A percentile compares a stretch with the other conserved stretches of the same genome.
phyloP scores from a whole-genome alignment of 306 rosid species.

The Leucaena leucocephala region DNA sequence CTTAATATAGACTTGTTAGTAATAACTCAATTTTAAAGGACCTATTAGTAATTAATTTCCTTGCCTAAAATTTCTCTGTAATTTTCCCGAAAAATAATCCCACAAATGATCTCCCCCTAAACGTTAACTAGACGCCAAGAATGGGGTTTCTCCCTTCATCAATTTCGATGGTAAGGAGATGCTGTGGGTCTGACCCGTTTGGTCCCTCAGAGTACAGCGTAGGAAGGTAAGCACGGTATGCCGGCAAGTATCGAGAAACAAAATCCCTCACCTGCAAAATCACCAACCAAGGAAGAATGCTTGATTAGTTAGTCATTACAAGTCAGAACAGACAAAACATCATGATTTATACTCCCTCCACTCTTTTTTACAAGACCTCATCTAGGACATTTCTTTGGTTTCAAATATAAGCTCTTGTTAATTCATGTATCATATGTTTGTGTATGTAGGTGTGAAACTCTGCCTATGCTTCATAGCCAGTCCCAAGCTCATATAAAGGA shows the following conservation, averaged over 20 bases:
- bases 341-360: background rate
- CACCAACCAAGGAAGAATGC: conserved; percentile 27
- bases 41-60: background rate
- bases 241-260: conserved; percentile 93
- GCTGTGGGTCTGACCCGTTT: conserved; percentile 73
- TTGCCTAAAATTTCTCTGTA: background rate
- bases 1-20: background rate
- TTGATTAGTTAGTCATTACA: conserved; percentile 29
- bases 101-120: conserved; percentile 18
- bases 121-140: conserved; percentile 47
- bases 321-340: background rate
- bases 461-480: too few species aligned
- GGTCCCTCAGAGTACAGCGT: conserved; percentile 89
- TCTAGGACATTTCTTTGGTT: background rate
- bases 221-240: conserved; percentile 91
- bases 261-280: conserved; percentile 76
- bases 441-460: too few species aligned
- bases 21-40: background rate
- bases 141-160: conserved; percentile 95
- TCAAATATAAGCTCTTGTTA: background rate
- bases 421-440: too few species aligned
- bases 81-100: background rate
- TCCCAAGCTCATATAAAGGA: too few species aligned
- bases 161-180: conserved; percentile 70
- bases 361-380: background rate